A percentile compares a stretch with the other conserved stretches of the same genome.
Evolutionary conservation across 257 asterid genomes (phyloP).

Genomic region (Nicotiana undulata): DNA sequence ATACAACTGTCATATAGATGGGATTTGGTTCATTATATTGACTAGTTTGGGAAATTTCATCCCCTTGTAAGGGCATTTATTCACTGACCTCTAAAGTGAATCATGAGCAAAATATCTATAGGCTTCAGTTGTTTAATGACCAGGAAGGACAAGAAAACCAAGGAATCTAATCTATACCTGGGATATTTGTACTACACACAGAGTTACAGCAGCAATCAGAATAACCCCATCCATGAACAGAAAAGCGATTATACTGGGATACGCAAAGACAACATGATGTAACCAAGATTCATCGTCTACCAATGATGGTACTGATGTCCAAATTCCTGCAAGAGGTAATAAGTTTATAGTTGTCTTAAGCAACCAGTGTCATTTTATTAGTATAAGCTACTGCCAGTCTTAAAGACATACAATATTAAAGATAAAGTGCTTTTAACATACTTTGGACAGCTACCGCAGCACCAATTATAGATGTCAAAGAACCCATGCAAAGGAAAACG

Average conservation of each 20-base stretch:
- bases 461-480: constrained; percentile 50
- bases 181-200: constrained; percentile 49
- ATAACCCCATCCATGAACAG: constrained; percentile 66
- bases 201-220: constrained; percentile 49
- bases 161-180: constrained; percentile 47
- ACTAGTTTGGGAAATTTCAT: background rate
- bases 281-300: constrained; percentile 55
- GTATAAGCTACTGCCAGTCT: background rate
- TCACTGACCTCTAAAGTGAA: background rate
- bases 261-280: constrained; percentile 38
- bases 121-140: background rate
- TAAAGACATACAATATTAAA: background rate
- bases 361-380: background rate
- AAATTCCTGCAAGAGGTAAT: constrained; percentile 50
- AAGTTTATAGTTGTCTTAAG: background rate
- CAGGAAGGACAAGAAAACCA: background rate
- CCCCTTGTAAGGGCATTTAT: background rate
- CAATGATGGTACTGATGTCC: constrained; percentile 51
- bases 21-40: background rate
- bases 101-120: background rate
- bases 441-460: constrained; percentile 62
- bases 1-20: background rate
- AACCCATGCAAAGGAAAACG: constrained; percentile 69
- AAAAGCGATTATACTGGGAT: constrained; percentile 71
- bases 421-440: constrained; percentile 36